These are phyloP conservation scores for Diaporthe capsici DNA, from an alignment of 2,329 filamentous ascomycete species.

Conservation along the genomic window DNA sequence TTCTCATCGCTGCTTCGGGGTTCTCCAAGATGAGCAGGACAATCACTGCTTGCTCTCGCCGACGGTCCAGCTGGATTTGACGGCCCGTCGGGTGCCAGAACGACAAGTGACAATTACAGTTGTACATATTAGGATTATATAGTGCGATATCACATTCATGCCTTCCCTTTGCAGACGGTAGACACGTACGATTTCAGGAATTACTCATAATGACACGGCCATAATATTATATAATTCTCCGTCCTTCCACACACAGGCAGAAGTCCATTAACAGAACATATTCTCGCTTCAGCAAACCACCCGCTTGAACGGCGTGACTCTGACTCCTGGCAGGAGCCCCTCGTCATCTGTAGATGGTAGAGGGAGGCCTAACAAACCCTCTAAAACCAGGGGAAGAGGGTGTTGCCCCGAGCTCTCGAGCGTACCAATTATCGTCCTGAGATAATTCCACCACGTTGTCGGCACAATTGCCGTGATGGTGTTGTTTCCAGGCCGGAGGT, in stretches of 20 bases:
- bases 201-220: background rate
- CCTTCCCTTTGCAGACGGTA: background rate
- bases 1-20: too few species aligned
- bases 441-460: conserved; percentile 8
- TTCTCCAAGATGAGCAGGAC: too few species aligned
- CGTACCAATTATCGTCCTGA: background rate
- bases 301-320: background rate
- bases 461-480: background rate
- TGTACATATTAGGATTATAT: too few species aligned
- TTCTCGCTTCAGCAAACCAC: background rate
- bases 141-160: too few species aligned
- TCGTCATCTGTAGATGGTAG: background rate
- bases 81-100: too few species aligned
- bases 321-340: background rate
- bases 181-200: background rate
- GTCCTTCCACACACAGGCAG: background rate
- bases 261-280: background rate
- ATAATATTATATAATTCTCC: background rate
- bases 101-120: too few species aligned
- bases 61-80: too few species aligned
- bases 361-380: background rate
- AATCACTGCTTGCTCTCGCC: too few species aligned
- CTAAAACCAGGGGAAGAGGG: background rate
- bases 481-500: background rate
- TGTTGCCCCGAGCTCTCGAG: background rate